These are phyloP conservation scores for Thalassiosira mediterranea DNA, from an alignment of 352 stramenopile species.

Conservation along the genomic window DNA sequence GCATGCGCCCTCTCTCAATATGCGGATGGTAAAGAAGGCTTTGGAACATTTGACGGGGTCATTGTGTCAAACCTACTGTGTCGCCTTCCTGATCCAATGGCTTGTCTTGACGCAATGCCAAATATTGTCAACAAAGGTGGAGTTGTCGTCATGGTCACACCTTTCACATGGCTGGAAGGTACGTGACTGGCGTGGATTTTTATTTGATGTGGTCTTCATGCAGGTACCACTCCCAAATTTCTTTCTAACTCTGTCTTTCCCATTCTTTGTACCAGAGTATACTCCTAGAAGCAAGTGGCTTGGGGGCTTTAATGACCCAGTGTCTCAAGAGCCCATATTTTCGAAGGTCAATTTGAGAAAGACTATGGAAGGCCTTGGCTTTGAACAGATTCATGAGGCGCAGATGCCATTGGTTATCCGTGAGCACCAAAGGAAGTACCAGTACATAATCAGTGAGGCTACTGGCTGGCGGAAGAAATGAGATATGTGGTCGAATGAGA, in stretches of 20 bases:
- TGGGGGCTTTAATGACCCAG: conserved; percentile 72
- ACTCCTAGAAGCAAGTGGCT: conserved; percentile 84
- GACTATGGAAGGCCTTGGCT: conserved; percentile 73
- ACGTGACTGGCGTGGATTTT: conserved; percentile 40
- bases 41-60: conserved; percentile 92
- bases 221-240: too few relatives aligned
- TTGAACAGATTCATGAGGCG: conserved; percentile 80
- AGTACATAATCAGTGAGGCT: conserved; percentile 80
- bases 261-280: conserved; percentile 83
- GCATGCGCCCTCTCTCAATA: conserved; percentile 88
- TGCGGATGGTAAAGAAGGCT: conserved; percentile 53
- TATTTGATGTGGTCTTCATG: not conserved
- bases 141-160: conserved; percentile 93
- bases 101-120: conserved; percentile 89
- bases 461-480: conserved; percentile 61
- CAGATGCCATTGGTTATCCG: conserved; percentile 80
- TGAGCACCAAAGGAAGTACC: conserved; percentile 81
- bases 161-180: conserved; percentile 95
- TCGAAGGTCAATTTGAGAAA: conserved; percentile 72
- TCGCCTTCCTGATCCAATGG: conserved; percentile 90
- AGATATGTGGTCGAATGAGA: not conserved
- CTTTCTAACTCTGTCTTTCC: not conserved
- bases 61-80: conserved; percentile 96
- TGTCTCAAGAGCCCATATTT: conserved; percentile 61
- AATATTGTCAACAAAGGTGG: conserved; percentile 90